A percentile compares a stretch with the other conserved stretches of the same genome.
Conservation (phyloP, 805 yeast genomes). For the Zygotorulaspora florentina region DNA sequence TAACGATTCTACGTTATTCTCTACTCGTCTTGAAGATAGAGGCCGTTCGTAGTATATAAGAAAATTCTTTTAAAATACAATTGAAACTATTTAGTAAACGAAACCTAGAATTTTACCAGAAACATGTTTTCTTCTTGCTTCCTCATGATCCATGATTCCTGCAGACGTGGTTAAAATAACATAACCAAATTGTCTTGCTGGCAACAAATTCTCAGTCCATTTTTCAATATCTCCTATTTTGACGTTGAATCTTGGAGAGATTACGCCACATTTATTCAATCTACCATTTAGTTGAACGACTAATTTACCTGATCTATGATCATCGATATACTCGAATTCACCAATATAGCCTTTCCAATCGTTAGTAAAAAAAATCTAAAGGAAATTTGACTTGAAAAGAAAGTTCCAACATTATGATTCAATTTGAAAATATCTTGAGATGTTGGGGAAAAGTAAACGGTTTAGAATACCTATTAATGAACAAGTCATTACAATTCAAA, state of each 20-base stretch:
- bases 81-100: slow-evolving; percentile 60
- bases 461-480: slow-evolving; percentile 30
- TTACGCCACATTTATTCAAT: slow-evolving; percentile 98
- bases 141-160: slow-evolving; percentile 99
- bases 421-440: not conserved
- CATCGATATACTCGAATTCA: slow-evolving; percentile 96
- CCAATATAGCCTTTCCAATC: slow-evolving; percentile 65
- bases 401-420: not conserved
- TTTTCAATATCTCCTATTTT: slow-evolving; percentile 92
- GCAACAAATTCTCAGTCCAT: slow-evolving; percentile 97
- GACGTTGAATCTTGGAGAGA: slow-evolving; percentile 97
- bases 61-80: too few relatives aligned
- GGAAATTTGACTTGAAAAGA: not conserved
- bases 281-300: slow-evolving; percentile 96
- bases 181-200: slow-evolving; percentile 98
- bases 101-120: slow-evolving; percentile 98
- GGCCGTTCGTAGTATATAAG: too few relatives aligned
- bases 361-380: slow-evolving; percentile 15
- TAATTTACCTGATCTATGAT: slow-evolving; percentile 98
- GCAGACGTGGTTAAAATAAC: slow-evolving; percentile 97
- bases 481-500: slow-evolving; percentile 29
- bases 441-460: slow-evolving; percentile 73
- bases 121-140: slow-evolving; percentile 99
- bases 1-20: too few relatives aligned
- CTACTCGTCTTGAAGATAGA: too few relatives aligned